Evolutionary conservation across 2,329 filamentous ascomycete genomes (phyloP).

Genomic region (Chrysoporthe cubensis): DNA sequence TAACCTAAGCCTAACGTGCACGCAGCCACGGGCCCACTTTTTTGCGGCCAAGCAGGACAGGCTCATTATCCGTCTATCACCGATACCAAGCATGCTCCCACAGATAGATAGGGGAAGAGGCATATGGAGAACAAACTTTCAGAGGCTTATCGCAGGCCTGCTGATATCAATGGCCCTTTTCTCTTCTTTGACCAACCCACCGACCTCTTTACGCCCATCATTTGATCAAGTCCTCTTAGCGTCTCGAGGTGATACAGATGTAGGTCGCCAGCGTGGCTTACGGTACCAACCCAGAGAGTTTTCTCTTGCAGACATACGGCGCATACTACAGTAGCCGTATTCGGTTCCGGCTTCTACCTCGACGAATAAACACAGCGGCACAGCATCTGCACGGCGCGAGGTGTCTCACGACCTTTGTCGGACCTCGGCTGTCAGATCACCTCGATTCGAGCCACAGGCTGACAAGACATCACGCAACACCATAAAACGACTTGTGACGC

Average conservation of each 20-base stretch:
- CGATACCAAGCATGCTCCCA: background rate
- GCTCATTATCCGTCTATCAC: slow-evolving; percentile 6
- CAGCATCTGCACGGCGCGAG: background rate
- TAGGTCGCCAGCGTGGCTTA: background rate
- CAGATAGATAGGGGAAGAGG: background rate
- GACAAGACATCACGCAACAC: no score
- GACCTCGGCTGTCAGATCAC: background rate
- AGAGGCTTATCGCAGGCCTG: background rate
- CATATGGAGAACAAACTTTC: background rate
- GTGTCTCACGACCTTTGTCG: background rate
- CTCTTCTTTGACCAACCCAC: background rate
- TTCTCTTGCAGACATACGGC: no score
- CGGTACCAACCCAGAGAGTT: no score
- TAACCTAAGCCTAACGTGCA: background rate
- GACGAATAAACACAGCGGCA: no score
- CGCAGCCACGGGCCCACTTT: slow-evolving; percentile 8
- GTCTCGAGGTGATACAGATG: background rate
- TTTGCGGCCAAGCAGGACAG: background rate
- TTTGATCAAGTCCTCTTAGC: background rate
- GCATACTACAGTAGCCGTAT: no score
- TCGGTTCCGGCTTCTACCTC: background rate
- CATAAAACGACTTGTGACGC: background rate
- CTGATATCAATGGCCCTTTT: background rate
- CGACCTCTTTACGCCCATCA: background rate
- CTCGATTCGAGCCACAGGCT: no score